Base-by-base conservation (phyloP, 805 yeast genomes). In the Candida krabiensis region DNA sequence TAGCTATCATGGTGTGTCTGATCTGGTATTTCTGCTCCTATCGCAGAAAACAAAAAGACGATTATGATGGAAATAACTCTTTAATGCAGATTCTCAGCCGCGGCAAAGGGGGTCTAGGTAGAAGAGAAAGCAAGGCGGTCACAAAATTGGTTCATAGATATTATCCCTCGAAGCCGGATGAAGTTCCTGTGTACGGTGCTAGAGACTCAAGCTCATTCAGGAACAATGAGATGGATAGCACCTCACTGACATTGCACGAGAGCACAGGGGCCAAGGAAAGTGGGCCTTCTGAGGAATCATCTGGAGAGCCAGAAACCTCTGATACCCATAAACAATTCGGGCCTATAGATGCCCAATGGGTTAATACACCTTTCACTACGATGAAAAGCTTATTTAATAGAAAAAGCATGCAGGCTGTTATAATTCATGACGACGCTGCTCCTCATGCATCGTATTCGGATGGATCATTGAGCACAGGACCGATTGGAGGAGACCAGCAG, bases 331-430 rank as follows among this genome's bases (percentile, higher is more conserved):
- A 29, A 33, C n/a, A 19, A 3, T 44, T 53, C 31, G 54, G 55
- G 4, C 56, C 58, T 5, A 30, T 53, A n/a, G 45, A 43, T 15
- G 24, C 49, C 1, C 47, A 40, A n/a, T 40, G 45, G 46, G 35
- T 52, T 17, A 27, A 17, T 16, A 42, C 54, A 2, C 58, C 58
- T 3, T 30, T 44, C 13, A 38, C 44, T 14, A 40, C 46, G n/a
- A 27, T 52, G 24, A 37, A 31, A 28, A 37, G 40, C 5, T 35
- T 43, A 40, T 38, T 52, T 34, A 49, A 49, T 34, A 35, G 56
- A 14, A 48, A 43, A 33, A 52, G 58, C 35, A 35, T 36, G 7
- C 39, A 40, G 14, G 47, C 37, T 2, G 30, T 38, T 13, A 28
- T 44, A 21, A 27, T 39, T 9, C 33, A 21, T 13, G 30, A 24